phyloP scores from a whole-genome alignment of 345 rosid genomes.

The Theobroma cacao region DNA sequence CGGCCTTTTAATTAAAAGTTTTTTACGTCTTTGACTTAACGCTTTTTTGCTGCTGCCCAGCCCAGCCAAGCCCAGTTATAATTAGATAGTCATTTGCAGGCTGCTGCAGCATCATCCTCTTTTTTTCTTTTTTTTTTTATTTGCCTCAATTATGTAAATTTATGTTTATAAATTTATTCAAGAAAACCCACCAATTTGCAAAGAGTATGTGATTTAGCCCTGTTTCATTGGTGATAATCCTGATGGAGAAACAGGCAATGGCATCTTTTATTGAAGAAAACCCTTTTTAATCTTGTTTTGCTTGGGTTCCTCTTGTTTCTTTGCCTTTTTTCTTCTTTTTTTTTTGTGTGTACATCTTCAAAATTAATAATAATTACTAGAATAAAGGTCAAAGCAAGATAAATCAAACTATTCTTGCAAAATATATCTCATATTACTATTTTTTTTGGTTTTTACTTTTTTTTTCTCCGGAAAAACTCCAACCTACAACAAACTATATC shows the following conservation, averaged over 20 bases:
- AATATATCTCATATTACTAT: not conserved
- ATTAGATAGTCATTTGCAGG: not conserved
- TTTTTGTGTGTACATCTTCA: not conserved
- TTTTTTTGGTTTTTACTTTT: not conserved
- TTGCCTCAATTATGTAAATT: too few relatives aligned
- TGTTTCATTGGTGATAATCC: too few relatives aligned
- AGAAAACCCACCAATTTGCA: too few relatives aligned
- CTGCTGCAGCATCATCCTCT: too few relatives aligned
- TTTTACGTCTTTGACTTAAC: too few relatives aligned
- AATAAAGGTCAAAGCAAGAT: not conserved
- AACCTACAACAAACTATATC: conserved; percentile 16
- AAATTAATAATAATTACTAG: not conserved
- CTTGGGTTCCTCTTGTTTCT: not conserved
- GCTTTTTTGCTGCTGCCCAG: not conserved
- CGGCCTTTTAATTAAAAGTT: not conserved
- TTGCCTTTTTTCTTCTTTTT: too few relatives aligned
- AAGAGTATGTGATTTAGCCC: too few relatives aligned
- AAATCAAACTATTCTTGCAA: not conserved
- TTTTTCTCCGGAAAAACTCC: not conserved
- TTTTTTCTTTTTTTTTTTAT: not conserved
- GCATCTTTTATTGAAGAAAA: too few relatives aligned
- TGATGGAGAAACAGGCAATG: too few relatives aligned
- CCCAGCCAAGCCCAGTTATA: not conserved
- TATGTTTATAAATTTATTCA: too few relatives aligned
- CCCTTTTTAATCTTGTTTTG: too few relatives aligned